Base-by-base conservation (phyloP, 164 flowering plant species). In the Stephania yunnanensis region DNA sequence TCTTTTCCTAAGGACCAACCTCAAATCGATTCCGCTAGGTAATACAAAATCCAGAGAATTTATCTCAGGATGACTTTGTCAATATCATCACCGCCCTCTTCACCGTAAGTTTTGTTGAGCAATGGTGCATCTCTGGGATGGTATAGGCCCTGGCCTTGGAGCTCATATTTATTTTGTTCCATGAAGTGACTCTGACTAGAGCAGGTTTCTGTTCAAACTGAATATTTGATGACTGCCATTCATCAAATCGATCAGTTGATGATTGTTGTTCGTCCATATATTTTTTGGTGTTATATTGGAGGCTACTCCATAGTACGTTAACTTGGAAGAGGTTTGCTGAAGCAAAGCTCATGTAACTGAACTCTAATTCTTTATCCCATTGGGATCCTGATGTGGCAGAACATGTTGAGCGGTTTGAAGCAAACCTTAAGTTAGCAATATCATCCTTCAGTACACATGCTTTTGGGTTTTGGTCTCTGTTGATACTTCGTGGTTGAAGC, bases 81-180 rank as follows among this genome's bases (percentile, higher is more conserved):
- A 75, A 96, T 96, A 80, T 96, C 99, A 82, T 96, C 99, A 22
- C 99, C 99, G 76, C 99, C 99, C 78, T 94, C 98, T 87, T 96
- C 99, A 46, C 85, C 97, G 85, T 94, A 85, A 9, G 86, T 92
- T 84, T 91, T 94, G 84, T 96, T 96, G 29, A 94, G 74, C 74
- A 94, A 83, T 25, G 99, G 99, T 78, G 92, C 98, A 64, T 98
- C 99, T 80, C 88, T 94, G 6, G 91, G 80, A 81, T 89, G 91
- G 25, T 97, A 97, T 80, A 58, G 4, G 65, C 98, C 92, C 74
- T 3, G 65, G 98, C 92, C 74, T 95, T 90, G 80, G 94, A 91
- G 79, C 88, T 91, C 78, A 92, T 81, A 80, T 96, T 96, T 80
- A 97, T 86, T 80, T 92, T 94, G 84, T 91, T 89, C 99, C 99